These are phyloP conservation scores for Pseudoneurospora amorphoporcata DNA, from an alignment of 495 filamentous ascomycete species.

Conservation along the genomic window DNA sequence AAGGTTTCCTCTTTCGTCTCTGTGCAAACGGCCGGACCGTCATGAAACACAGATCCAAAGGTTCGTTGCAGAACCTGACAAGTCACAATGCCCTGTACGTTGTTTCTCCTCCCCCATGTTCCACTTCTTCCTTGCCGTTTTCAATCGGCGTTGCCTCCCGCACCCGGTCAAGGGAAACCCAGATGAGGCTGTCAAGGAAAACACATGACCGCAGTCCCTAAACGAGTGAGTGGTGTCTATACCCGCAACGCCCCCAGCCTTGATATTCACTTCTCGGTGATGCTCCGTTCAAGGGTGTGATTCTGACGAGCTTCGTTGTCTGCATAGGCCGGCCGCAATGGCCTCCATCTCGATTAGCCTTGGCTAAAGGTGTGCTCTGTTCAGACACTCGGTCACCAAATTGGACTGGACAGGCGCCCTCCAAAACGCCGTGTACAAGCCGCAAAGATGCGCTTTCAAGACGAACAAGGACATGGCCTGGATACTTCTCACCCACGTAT, in stretches of 20 bases:
- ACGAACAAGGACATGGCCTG: slow-evolving; percentile 21
- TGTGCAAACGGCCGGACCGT: slow-evolving; percentile 17
- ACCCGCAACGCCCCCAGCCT: neutral
- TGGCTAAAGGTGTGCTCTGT: neutral
- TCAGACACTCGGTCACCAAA: neutral
- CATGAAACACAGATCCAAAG: slow-evolving; percentile 12
- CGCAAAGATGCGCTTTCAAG: slow-evolving; percentile 5
- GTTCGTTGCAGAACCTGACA: slow-evolving; percentile 11
- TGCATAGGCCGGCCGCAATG: neutral
- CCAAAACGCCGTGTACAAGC: neutral
- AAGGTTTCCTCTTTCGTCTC: neutral
- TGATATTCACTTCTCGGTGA: neutral
- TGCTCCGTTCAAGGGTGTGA: slow-evolving; percentile 6
- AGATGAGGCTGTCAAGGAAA: slow-evolving; percentile 4
- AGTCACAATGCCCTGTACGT: slow-evolving; percentile 4
- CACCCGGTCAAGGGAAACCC: neutral
- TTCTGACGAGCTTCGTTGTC: neutral
- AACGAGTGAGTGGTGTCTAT: neutral
- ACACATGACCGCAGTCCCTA: neutral
- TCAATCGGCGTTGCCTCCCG: neutral
- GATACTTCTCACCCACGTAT: slow-evolving; percentile 20
- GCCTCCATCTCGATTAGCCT: neutral
- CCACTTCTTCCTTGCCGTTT: neutral
- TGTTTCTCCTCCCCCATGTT: slow-evolving; percentile 3
- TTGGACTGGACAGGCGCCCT: neutral